Conservation (phyloP, 306 rosid genomes). For the Malus asiatica region DNA sequence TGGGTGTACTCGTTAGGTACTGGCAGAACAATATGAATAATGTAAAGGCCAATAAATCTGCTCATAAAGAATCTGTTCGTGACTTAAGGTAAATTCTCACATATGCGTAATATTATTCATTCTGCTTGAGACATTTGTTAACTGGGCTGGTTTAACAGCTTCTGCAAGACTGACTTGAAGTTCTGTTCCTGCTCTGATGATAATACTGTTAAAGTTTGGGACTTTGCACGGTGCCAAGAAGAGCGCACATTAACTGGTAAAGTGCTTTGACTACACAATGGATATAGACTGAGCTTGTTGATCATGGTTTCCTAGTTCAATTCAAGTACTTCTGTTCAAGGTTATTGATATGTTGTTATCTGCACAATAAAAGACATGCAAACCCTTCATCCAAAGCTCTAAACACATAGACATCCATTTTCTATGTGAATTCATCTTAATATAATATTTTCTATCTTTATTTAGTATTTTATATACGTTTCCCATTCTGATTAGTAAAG, state of each 20-base stretch:
- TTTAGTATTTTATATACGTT: background rate
- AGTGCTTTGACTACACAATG: slow-evolving; percentile 48
- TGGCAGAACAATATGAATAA: slow-evolving; percentile 99
- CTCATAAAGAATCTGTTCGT: slow-evolving; percentile 97
- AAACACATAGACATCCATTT: background rate
- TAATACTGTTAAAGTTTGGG: slow-evolving; percentile 95
- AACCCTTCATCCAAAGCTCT: background rate
- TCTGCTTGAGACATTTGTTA: slow-evolving; percentile 21
- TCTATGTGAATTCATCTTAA: background rate
- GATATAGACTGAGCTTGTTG: slow-evolving; percentile 8
- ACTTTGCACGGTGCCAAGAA: slow-evolving; percentile 96
- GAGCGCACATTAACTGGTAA: slow-evolving; percentile 95
- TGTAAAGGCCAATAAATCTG: slow-evolving; percentile 93
- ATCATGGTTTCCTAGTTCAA: slow-evolving; percentile 5
- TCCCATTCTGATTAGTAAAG: background rate
- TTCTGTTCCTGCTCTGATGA: slow-evolving; percentile 98
- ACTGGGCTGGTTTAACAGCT: slow-evolving; percentile 46
- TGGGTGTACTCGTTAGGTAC: slow-evolving; percentile 48
- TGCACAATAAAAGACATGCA: background rate
- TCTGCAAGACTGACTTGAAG: slow-evolving; percentile 95
- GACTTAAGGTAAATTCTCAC: slow-evolving; percentile 61
- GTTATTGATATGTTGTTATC: background rate
- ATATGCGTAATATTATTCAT: background rate
- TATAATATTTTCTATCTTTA: background rate
- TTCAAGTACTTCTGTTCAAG: background rate